Conservation (phyloP, 139 green algal genomes). For the Chara braunii region DNA sequence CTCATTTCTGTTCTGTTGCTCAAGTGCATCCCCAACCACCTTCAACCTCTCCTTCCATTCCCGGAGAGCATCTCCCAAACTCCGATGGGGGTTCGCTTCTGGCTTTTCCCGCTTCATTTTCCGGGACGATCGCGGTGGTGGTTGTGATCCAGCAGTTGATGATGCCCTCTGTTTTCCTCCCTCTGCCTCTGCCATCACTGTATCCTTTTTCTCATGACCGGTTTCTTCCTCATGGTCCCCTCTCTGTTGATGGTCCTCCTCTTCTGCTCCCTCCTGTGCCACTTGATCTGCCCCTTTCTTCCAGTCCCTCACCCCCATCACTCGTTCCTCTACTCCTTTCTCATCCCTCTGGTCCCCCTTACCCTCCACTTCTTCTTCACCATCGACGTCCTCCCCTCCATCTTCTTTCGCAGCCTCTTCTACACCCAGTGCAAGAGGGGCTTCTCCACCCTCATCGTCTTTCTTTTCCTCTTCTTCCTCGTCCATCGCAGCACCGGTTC, state of each 20-base stretch:
- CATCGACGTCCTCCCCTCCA: conserved; percentile 20
- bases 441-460: conserved; percentile 6
- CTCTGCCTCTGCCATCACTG: background rate
- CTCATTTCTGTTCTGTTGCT: conserved; percentile 37
- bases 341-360: conserved; percentile 24
- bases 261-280: conserved; percentile 14
- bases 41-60: conserved; percentile 35
- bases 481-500: no score
- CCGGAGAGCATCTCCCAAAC: conserved; percentile 36
- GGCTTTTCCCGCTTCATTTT: conserved; percentile 19
- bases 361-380: conserved; percentile 14
- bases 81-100: conserved; percentile 38
- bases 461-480: conserved; percentile 32
- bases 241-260: conserved; percentile 9
- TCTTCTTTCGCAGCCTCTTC: conserved; percentile 14
- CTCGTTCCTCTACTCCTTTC: conserved; percentile 8
- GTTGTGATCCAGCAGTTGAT: no score
- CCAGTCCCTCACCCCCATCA: conserved; percentile 14
- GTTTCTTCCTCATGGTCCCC: conserved; percentile 27
- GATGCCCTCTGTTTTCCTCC: conserved; percentile 18
- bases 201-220: conserved; percentile 35
- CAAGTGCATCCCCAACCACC: conserved; percentile 19
- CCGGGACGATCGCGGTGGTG: no score
- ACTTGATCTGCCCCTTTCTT: conserved; percentile 10
- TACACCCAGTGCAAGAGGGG: background rate